phyloP scores from a whole-genome alignment of 805 yeast genomes.

The Phaffomyces antillensis region DNA sequence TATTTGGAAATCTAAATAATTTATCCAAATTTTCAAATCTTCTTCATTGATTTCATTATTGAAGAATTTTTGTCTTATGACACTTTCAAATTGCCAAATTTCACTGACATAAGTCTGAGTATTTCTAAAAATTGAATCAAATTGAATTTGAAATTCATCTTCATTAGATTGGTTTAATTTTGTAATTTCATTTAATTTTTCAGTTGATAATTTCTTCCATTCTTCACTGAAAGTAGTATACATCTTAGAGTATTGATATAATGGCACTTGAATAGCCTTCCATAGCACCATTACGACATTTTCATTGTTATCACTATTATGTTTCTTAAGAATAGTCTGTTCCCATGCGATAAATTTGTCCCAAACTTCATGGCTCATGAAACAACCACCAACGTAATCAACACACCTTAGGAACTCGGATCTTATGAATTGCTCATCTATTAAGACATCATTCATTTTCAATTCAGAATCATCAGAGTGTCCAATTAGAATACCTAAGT shows the following conservation, averaged over 20 bases:
- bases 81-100: slow-evolving; percentile 70
- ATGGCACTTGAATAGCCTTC: slow-evolving; percentile 50
- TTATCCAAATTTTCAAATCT: slow-evolving; percentile 48
- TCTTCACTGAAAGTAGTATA: slow-evolving; percentile 15
- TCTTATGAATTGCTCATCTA: slow-evolving; percentile 28
- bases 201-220: neutral
- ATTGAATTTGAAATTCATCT: slow-evolving; percentile 10
- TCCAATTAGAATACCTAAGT: slow-evolving; percentile 44
- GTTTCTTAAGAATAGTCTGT: slow-evolving; percentile 1
- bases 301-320: slow-evolving; percentile 28
- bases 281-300: slow-evolving; percentile 36
- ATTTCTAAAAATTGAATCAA: slow-evolving; percentile 10
- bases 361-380: slow-evolving; percentile 78
- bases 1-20: slow-evolving; percentile 54
- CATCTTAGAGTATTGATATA: slow-evolving; percentile 73
- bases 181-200: neutral
- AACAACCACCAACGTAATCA: slow-evolving; percentile 55
- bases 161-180: slow-evolving; percentile 14
- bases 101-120: slow-evolving; percentile 18
- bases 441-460: neutral
- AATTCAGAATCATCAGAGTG: slow-evolving; percentile 29
- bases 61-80: slow-evolving; percentile 51
- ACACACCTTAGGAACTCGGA: slow-evolving; percentile 43
- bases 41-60: slow-evolving; percentile 26
- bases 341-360: slow-evolving; percentile 66